Base-by-base conservation (phyloP, 2,329 filamentous ascomycete genomes). In the Metarhizium anisopliae region DNA sequence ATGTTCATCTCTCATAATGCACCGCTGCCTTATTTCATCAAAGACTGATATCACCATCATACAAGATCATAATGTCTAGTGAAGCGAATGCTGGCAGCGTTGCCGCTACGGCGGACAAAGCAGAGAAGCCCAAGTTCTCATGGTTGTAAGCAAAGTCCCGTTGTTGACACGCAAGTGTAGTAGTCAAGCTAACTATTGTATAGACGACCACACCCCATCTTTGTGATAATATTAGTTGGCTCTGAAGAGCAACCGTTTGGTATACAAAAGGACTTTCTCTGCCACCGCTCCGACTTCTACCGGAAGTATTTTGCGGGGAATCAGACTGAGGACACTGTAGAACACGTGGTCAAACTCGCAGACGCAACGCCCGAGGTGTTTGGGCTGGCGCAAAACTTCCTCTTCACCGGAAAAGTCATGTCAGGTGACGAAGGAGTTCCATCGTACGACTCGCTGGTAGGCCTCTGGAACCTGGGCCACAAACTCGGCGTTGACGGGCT, bases 181-280 rank as follows among this genome's bases (percentile, higher is more conserved):
- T 50, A 13, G 18, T 11, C 14, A 1, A 38, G 32, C 49, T 51
- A 38, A 51, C 29, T 16, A 16, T 38, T 36, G 20, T 3, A 25
- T 57, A 81, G 80, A 1, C 69, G 81, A 50, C 77, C 80, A 1
- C 81, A 84, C 60, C 74, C 79, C 0, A 72, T 74, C 8, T 82
- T 83, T 59, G 77, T 80, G 47, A 77, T 83, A 18, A 66, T 82
- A 50, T 66, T 83, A 1, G 76, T 82, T 32, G 81, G 81, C 0
- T 68, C 72, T 2, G 72, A 80, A 0, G 76, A 81, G 62, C 66
- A 66, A 14, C 79, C 80, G 0, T 84, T 83, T 60, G 79, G 77
- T 11, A 74, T 84, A 13, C 81, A 83, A 58, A 81, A 80, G 58
- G 77, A 84, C 63, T 81, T 83, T 55, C 69, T 84, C 29, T 80